Conservation (phyloP, 805 yeast genomes). For the Saturnispora galanensis region DNA sequence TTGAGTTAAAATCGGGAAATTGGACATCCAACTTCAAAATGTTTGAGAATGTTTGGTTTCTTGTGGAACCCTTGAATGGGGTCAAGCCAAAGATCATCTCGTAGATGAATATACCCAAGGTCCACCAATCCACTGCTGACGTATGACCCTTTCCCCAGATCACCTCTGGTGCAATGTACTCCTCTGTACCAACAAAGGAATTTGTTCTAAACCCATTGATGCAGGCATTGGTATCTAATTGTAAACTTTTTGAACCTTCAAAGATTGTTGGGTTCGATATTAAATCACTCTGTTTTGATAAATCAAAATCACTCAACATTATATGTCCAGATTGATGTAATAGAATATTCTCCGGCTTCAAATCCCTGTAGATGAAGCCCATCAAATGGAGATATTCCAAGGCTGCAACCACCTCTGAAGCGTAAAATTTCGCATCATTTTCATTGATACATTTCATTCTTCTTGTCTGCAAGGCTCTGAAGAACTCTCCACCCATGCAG, state of each 20-base stretch:
- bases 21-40: constrained; percentile 74
- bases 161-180: constrained; percentile 97
- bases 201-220: constrained; percentile 95
- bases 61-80: constrained; percentile 86
- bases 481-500: constrained; percentile 98
- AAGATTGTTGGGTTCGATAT: constrained; percentile 69
- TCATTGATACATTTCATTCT: constrained; percentile 78
- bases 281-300: constrained; percentile 78
- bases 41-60: constrained; percentile 84
- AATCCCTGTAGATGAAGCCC: constrained; percentile 95
- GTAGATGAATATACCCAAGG: constrained; percentile 82
- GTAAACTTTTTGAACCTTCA: constrained; percentile 23
- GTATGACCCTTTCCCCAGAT: constrained; percentile 96
- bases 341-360: constrained; percentile 92
- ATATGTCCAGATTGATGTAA: constrained; percentile 96
- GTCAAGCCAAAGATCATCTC: constrained; percentile 96
- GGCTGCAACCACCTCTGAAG: constrained; percentile 96
- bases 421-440: constrained; percentile 84
- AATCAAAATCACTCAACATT: constrained; percentile 93
- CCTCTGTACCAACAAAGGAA: constrained; percentile 98
- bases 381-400: constrained; percentile 88
- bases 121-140: constrained; percentile 99
- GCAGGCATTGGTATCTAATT: constrained; percentile 87
- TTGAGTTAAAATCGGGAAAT: constrained; percentile 51
- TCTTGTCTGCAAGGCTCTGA: constrained; percentile 89